Evolutionary conservation across 345 rosid species (phyloP).

Genomic region (Hibiscus tridactylites): DNA sequence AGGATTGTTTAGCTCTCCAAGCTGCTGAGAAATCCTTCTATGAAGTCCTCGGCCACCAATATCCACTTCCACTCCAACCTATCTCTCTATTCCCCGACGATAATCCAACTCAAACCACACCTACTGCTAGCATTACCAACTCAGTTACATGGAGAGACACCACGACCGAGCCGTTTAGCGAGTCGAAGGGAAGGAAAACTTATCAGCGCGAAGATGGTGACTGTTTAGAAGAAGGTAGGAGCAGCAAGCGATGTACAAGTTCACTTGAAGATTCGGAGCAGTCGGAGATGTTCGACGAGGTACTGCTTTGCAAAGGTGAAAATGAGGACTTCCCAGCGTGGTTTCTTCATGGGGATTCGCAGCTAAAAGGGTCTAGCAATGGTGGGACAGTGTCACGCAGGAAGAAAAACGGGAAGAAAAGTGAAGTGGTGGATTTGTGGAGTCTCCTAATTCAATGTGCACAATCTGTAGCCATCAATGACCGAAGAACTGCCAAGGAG

Average conservation of each 20-base stretch:
- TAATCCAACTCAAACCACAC: background rate
- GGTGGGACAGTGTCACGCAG: background rate
- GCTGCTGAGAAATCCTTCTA: constrained; percentile 69
- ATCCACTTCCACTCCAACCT: constrained; percentile 21
- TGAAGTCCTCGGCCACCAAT: constrained; percentile 43
- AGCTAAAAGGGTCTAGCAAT: background rate
- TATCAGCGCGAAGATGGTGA: constrained; percentile 24
- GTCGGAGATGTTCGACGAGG: constrained; percentile 35
- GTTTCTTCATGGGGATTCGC: background rate
- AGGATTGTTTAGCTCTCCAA: constrained; percentile 71
- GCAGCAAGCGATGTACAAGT: constrained; percentile 38
- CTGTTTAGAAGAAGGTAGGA: constrained; percentile 32
- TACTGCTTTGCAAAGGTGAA: constrained; percentile 27
- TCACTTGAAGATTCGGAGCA: constrained; percentile 35
- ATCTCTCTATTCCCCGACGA: constrained; percentile 10
- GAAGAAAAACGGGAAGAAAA: background rate
- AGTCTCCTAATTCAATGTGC: constrained; percentile 27
- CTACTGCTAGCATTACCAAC: constrained; percentile 10
- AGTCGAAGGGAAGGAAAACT: constrained; percentile 27
- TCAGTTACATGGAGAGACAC: constrained; percentile 4
- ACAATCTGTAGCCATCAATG: constrained; percentile 21
- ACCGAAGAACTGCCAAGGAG: constrained; percentile 20
- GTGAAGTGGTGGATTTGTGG: constrained; percentile 22
- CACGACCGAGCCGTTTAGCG: background rate
- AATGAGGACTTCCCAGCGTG: background rate